phyloP scores from a whole-genome alignment of 2,329 filamentous ascomycete species.

The Scleromitrula shiraiana region DNA sequence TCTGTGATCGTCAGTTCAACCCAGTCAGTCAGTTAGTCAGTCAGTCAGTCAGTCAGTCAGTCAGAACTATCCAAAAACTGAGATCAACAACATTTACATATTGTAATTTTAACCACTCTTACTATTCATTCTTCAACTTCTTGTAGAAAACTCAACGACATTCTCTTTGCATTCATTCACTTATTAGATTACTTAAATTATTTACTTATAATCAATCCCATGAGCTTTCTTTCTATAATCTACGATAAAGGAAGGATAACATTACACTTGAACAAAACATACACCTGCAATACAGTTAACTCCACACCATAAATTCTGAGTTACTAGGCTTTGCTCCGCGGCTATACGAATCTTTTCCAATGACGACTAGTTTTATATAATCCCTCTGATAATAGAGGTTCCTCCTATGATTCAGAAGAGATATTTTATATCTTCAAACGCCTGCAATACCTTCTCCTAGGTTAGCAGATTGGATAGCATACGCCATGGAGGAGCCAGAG shows the following conservation, averaged over 20 bases:
- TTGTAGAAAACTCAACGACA: neutral
- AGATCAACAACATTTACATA: slow-evolving; percentile 10
- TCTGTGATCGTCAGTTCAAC: too few species aligned
- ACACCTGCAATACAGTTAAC: neutral
- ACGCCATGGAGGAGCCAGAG: slow-evolving; percentile 36
- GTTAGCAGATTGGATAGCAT: neutral
- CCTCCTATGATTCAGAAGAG: slow-evolving; percentile 2
- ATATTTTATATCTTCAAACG: neutral
- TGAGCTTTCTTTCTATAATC: neutral
- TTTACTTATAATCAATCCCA: neutral
- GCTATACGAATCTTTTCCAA: slow-evolving; percentile 8
- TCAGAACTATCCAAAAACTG: neutral
- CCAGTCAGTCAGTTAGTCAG: too few species aligned
- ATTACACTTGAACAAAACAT: neutral
- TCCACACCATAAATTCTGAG: neutral
- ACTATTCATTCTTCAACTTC: neutral
- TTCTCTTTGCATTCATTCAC: slow-evolving; percentile 7
- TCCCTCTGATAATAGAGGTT: slow-evolving; percentile 9
- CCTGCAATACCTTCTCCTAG: slow-evolving; percentile 2
- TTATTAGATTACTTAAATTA: neutral
- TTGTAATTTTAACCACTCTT: slow-evolving; percentile 6
- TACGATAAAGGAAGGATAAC: neutral
- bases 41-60: too few species aligned
- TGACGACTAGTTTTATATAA: slow-evolving; percentile 6
- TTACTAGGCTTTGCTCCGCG: slow-evolving; percentile 4